phyloP scores from a whole-genome alignment of 2,329 filamentous ascomycete genomes.

The Fusarium camptoceras region DNA sequence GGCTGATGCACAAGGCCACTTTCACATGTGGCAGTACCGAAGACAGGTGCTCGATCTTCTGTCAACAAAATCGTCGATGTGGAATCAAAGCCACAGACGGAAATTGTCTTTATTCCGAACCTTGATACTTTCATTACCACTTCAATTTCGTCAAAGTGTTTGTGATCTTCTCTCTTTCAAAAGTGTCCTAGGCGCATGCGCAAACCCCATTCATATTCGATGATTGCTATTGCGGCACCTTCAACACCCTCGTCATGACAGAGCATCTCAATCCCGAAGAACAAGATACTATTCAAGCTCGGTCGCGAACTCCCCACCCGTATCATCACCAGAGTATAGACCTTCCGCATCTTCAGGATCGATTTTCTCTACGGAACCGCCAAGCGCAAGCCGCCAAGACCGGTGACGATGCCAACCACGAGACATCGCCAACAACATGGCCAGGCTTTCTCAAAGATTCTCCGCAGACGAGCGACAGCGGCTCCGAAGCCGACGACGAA shows the following conservation, averaged over 20 bases:
- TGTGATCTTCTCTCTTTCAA: conserved; percentile 7
- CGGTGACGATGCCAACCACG: conserved; percentile 36
- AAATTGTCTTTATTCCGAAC: conserved; percentile 22
- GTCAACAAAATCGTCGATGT: conserved; percentile 38
- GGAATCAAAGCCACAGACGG: conserved; percentile 36
- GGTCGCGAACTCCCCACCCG: conserved; percentile 74
- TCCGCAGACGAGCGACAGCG: conserved; percentile 82
- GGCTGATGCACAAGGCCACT: conserved; percentile 46
- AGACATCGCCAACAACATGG: conserved; percentile 42
- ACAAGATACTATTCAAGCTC: conserved; percentile 58
- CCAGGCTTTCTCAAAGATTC: conserved; percentile 62
- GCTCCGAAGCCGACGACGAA: conserved; percentile 95
- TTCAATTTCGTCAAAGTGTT: background rate
- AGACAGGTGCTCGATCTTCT: conserved; percentile 39
- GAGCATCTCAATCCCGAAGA: conserved; percentile 56
- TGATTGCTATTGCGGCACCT: conserved; percentile 44
- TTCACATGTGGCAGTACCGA: conserved; percentile 46
- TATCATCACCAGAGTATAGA: conserved; percentile 71
- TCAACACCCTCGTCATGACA: conserved; percentile 57
- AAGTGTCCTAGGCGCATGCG: conserved; percentile 38
- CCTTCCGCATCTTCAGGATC: conserved; percentile 64
- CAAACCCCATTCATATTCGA: conserved; percentile 42
- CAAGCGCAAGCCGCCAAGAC: conserved; percentile 32
- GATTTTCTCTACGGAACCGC: conserved; percentile 44
- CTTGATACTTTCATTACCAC: conserved; percentile 1